Evolutionary conservation across 2,329 filamentous ascomycete species (phyloP), one percentile per base, ranked within the genome.

Genomic region (Diaporthe citri): DNA sequence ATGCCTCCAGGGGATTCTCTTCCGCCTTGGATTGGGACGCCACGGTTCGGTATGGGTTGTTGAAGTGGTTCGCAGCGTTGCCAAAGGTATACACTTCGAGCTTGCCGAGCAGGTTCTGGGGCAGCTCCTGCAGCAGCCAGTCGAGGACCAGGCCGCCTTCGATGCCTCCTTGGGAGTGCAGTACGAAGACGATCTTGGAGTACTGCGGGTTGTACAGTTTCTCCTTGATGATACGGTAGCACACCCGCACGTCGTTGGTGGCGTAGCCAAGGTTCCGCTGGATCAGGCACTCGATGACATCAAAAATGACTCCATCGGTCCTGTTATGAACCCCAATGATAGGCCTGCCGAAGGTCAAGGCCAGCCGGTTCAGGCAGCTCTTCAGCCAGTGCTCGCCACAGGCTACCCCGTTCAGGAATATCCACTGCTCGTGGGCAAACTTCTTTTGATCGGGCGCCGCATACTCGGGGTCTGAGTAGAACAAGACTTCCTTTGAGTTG

Each of bases 71-170:
- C 0, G 94, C 93, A 0, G 93, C 94, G 74, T 91, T 93, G 39
- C 93, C 94, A 81, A 96, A 96, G 0, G 94, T 96, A 82, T 92
- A 93, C 3, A 96, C 89, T 82, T 96, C 94, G 0, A 95, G 87
- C 78, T 95, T 93, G 2, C 86, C 83, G 8, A 95, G 85, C 4
- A 93, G 84, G 76, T 92, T 88, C 74, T 92, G 90, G 0, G 93
- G 90, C 17, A 95, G 83, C 80, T 95, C 93, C 77, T 93, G 91
- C 1, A 95, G 86, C 2, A 96, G 87, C 92, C 93, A 94, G 83
- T 97, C 94, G 9, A 96, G 83, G 7, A 94, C 91, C 73, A 95
- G 84, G 4, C 93, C 89, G 2, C 92, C 92, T 80, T 95, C 91
- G 69, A 96, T 94, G 20, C 89, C 93, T 5, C 94, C 94, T 82